phyloP scores from a whole-genome alignment of 768 basidiomycete genomes.

The Mycena latifolia region DNA sequence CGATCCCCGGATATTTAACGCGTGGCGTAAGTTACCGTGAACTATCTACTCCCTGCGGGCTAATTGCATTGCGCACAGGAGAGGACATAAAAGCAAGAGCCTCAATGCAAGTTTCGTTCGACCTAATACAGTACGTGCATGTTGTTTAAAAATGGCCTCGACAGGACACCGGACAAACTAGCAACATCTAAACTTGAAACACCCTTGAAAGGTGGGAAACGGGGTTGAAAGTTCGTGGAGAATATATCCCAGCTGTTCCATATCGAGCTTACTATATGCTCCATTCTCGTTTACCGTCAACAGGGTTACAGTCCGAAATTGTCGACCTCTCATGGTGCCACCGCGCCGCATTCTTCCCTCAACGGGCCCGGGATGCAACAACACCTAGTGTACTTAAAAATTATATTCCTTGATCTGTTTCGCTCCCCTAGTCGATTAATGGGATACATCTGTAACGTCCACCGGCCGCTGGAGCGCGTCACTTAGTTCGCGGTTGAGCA shows the following conservation, averaged over 20 bases:
- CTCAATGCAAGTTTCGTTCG: neutral
- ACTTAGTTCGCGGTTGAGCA: slow-evolving; percentile 81
- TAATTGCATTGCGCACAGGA: slow-evolving; percentile 12
- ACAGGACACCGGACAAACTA: no score
- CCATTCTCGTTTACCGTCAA: no score
- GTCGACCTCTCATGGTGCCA: no score
- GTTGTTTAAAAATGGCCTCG: no score
- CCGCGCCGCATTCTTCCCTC: neutral
- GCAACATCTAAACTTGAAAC: no score
- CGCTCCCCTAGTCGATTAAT: neutral
- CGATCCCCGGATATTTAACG: slow-evolving; percentile 26
- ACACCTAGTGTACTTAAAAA: no score
- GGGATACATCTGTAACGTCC: slow-evolving; percentile 29
- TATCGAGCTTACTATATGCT: no score
- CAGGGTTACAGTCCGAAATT: no score
- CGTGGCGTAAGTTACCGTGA: slow-evolving; percentile 27
- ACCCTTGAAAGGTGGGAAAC: neutral
- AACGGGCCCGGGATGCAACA: no score
- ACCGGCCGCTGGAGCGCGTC: slow-evolving; percentile 49
- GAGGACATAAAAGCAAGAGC: slow-evolving; percentile 29
- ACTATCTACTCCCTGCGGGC: neutral
- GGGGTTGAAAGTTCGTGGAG: neutral
- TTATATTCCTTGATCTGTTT: no score
- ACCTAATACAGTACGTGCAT: no score
- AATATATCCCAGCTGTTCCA: neutral